Conservation (phyloP, 768 basidiomycete species). For the Auriscalpium vulgare region DNA sequence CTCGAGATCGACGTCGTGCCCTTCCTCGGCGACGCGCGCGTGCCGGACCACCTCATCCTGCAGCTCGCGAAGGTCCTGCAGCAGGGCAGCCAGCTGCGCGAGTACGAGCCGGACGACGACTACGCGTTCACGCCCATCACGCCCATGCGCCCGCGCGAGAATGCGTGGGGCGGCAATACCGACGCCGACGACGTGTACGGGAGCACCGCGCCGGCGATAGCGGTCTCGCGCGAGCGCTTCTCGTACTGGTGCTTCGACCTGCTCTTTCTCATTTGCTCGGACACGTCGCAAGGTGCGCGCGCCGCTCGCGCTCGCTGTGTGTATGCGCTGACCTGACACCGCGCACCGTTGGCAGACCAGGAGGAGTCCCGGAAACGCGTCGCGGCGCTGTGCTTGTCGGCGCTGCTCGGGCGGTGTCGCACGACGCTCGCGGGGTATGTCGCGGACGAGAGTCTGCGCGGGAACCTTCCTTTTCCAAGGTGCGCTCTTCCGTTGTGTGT, state of each 20-base stretch:
- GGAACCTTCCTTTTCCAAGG: slow-evolving; percentile 6
- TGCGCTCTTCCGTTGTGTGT: slow-evolving; percentile 51
- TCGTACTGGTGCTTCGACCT: slow-evolving; percentile 92
- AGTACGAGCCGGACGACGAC: slow-evolving; percentile 11
- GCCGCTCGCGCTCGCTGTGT: slow-evolving; percentile 50
- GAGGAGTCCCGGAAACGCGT: slow-evolving; percentile 28
- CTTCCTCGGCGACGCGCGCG: slow-evolving; percentile 54
- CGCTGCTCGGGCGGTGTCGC: slow-evolving; percentile 71
- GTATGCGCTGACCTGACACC: slow-evolving; percentile 71
- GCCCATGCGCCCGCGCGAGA: slow-evolving; percentile 14
- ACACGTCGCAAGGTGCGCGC: slow-evolving; percentile 47
- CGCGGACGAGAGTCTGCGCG: not conserved
- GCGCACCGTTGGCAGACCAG: slow-evolving; percentile 55
- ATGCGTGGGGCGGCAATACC: not conserved
- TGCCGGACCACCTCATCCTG: slow-evolving; percentile 64
- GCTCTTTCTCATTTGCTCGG: slow-evolving; percentile 72
- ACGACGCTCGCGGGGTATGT: slow-evolving; percentile 63
- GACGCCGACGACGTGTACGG: not conserved
- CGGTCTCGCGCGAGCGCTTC: slow-evolving; percentile 74
- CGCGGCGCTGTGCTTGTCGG: slow-evolving; percentile 61
- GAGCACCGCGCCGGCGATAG: slow-evolving; percentile 47
- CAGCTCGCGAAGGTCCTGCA: slow-evolving; percentile 66
- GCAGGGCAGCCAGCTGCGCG: slow-evolving; percentile 53
- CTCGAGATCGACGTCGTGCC: slow-evolving; percentile 79
- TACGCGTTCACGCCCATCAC: slow-evolving; percentile 5